These are phyloP conservation scores for Termitomyces sp. DNA, from an alignment of 768 basidiomycete species.

Conservation along the genomic window DNA sequence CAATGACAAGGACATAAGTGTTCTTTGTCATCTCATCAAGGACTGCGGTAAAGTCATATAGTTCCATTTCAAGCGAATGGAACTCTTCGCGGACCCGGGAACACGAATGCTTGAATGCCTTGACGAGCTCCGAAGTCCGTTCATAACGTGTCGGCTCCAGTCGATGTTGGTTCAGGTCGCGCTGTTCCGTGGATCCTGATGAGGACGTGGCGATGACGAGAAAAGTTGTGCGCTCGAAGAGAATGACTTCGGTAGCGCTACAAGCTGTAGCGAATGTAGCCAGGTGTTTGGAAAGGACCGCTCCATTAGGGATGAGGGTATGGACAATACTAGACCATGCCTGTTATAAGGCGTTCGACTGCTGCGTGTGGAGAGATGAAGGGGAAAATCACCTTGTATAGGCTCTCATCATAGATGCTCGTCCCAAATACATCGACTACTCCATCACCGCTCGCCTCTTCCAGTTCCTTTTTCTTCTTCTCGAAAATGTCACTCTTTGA, in stretches of 20 bases:
- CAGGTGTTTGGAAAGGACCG: constrained; percentile 85
- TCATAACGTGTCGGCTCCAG: constrained; percentile 76
- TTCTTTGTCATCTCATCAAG: constrained; percentile 92
- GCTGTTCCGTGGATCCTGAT: constrained; percentile 17
- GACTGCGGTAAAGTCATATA: constrained; percentile 82
- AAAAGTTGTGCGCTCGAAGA: constrained; percentile 97
- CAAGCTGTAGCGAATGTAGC: constrained; percentile 84
- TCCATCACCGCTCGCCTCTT: constrained; percentile 60
- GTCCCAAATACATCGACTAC: constrained; percentile 81
- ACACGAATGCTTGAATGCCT: constrained; percentile 92
- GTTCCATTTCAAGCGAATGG: constrained; percentile 81
- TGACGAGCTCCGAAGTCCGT: constrained; percentile 89
- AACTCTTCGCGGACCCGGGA: constrained; percentile 84
- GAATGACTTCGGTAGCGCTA: constrained; percentile 88
- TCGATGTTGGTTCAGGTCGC: constrained; percentile 34
- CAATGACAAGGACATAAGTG: constrained; percentile 88
- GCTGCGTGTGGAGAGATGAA: background rate
- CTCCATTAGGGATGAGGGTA: constrained; percentile 91
- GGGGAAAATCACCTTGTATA: constrained; percentile 71
- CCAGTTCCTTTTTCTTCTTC: constrained; percentile 70
- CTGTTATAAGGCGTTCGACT: constrained; percentile 35
- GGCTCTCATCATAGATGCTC: constrained; percentile 94
- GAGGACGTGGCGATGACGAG: constrained; percentile 90
- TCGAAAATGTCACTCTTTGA: constrained; percentile 58
- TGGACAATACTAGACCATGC: constrained; percentile 99